These are phyloP conservation scores for Stagonosporopsis cucurbitacearum DNA, from an alignment of 2,329 filamentous ascomycete species.

Conservation along the genomic window DNA sequence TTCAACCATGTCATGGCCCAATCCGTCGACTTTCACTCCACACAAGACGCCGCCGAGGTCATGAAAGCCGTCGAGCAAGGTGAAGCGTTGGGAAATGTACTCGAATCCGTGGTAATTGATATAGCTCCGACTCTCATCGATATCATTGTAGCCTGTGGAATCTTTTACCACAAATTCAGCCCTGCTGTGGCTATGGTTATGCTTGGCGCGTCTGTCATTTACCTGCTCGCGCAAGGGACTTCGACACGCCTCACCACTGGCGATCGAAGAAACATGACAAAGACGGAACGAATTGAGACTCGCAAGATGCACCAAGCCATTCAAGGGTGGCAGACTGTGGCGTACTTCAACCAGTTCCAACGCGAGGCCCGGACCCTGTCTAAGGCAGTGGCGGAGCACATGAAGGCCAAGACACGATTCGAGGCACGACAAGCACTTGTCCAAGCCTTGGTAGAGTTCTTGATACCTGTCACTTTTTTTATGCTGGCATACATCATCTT, in stretches of 20 bases:
- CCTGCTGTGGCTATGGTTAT: conserved; percentile 1
- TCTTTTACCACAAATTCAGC: conserved; percentile 13
- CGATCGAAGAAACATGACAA: conserved; percentile 5
- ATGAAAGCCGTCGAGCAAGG: conserved; percentile 64
- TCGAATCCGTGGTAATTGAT: conserved; percentile 63
- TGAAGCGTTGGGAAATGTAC: conserved; percentile 60
- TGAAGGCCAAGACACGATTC: conserved; percentile 14
- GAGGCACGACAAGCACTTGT: not conserved
- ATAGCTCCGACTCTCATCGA: conserved; percentile 62
- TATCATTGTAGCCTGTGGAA: conserved; percentile 58
- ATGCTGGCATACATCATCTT: conserved; percentile 53
- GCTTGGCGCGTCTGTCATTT: conserved; percentile 3
- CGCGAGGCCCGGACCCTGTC: conserved; percentile 2
- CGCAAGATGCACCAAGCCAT: conserved; percentile 22
- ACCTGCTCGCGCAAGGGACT: conserved; percentile 1
- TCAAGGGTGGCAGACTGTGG: conserved; percentile 60
- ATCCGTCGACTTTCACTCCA: conserved; percentile 72
- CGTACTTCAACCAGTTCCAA: conserved; percentile 52
- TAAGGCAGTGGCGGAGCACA: conserved; percentile 3
- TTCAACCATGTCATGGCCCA: conserved; percentile 71
- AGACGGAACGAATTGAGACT: conserved; percentile 9
- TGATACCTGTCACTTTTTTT: conserved; percentile 20
- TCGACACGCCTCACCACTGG: conserved; percentile 7
- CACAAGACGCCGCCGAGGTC: conserved; percentile 69
- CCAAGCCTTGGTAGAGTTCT: conserved; percentile 12